phyloP scores from a whole-genome alignment of 73 alveolate genomes.

The Paramecium biaurelia region DNA sequence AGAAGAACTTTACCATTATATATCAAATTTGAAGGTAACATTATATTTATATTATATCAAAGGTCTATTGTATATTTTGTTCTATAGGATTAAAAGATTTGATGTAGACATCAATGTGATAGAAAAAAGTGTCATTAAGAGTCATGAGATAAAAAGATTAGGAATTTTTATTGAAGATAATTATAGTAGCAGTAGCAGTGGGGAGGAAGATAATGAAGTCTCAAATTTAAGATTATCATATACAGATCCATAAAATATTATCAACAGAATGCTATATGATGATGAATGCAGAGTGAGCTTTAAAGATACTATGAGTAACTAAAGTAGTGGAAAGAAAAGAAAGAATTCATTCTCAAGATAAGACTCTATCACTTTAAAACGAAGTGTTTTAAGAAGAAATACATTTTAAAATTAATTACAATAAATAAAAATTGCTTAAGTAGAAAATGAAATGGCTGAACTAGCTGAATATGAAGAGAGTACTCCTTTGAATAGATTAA shows the following conservation, averaged over 20 bases:
- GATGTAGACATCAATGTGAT: not conserved
- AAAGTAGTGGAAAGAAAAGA: conserved; percentile 31
- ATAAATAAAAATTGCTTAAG: conserved; percentile 1
- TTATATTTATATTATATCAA: not conserved
- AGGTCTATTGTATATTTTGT: conserved; percentile 20
- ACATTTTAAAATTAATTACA: conserved; percentile 15
- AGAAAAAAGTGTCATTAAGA: conserved; percentile 7
- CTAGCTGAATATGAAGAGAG: conserved; percentile 43
- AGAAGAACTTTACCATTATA: conserved; percentile 29
- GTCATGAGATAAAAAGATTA: conserved; percentile 20
- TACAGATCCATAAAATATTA: conserved; percentile 6
- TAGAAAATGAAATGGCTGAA: conserved; percentile 52
- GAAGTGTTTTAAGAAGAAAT: not conserved
- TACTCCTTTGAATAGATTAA: conserved; percentile 1
- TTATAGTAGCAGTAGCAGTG: not conserved
- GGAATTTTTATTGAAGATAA: conserved; percentile 24
- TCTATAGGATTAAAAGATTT: not conserved
- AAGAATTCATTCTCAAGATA: not conserved
- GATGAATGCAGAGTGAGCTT: conserved; percentile 31
- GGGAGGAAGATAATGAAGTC: conserved; percentile 17
- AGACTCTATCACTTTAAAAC: not conserved
- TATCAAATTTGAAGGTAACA: conserved; percentile 31
- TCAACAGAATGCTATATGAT: conserved; percentile 12
- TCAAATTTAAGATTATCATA: not conserved
- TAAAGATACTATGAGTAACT: conserved; percentile 5